Conservation (phyloP, 164 flowering plant genomes). For the Buxus sempervirens region DNA sequence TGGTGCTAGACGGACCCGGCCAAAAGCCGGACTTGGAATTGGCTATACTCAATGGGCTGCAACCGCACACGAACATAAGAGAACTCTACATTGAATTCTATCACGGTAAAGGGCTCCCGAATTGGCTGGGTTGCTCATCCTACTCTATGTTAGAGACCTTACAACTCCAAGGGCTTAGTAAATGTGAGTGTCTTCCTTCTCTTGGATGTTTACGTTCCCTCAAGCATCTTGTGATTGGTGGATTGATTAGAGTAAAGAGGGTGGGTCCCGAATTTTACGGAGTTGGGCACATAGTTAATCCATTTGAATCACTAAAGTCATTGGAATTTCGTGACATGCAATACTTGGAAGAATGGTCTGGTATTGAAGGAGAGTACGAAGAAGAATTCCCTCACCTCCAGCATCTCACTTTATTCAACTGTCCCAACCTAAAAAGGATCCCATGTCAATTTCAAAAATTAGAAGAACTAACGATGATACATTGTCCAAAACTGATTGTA, state of each 20-base stretch:
- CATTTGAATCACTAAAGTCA: constrained; percentile 15
- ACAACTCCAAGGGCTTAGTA: not conserved
- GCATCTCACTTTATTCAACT: constrained; percentile 11
- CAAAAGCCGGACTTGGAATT: too few relatives aligned
- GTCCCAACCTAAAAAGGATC: constrained; percentile 14
- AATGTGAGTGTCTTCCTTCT: constrained; percentile 20
- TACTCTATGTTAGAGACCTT: constrained; percentile 14
- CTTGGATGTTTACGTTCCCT: constrained; percentile 30
- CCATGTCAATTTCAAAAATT: not conserved
- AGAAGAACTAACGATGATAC: not conserved
- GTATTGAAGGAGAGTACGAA: not conserved
- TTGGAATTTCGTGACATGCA: constrained; percentile 19
- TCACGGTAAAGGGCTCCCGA: constrained; percentile 22
- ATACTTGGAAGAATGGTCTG: constrained; percentile 19
- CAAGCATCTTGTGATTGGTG: not conserved
- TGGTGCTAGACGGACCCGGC: too few relatives aligned
- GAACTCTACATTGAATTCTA: constrained; percentile 11
- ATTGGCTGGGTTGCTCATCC: constrained; percentile 24
- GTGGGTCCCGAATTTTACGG: constrained; percentile 25
- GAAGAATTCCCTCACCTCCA: constrained; percentile 18
- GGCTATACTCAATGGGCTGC: constrained; percentile 21
- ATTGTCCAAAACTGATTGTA: constrained; percentile 1
- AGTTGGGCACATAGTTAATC: not conserved
- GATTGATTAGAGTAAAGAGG: constrained; percentile 4
- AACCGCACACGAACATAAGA: constrained; percentile 23